Conservation (phyloP, 192 early-diverging fungal species). For the Backusella circina region DNA sequence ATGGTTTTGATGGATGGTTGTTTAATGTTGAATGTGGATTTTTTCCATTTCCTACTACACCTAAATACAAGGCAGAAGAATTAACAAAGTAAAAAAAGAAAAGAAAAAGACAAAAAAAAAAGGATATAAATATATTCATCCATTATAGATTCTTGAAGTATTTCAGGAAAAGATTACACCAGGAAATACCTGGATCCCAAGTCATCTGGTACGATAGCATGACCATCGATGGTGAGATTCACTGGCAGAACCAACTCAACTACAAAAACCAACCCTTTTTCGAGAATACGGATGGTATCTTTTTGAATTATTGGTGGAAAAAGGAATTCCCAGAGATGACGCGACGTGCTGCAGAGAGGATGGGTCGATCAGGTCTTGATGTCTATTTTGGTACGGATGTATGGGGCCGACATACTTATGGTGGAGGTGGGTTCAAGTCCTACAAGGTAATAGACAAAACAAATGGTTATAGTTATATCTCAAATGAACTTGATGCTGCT, state of each 20-base stretch:
- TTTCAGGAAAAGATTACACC: slow-evolving; percentile 43
- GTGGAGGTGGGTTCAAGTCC: slow-evolving; percentile 45
- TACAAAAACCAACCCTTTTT: slow-evolving; percentile 52
- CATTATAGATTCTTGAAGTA: slow-evolving; percentile 46
- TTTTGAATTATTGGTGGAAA: slow-evolving; percentile 42
- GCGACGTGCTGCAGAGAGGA: slow-evolving; percentile 29
- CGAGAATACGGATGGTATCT: slow-evolving; percentile 48
- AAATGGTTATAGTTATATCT: neutral
- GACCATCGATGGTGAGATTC: slow-evolving; percentile 42
- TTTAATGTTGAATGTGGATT: slow-evolving; percentile 62
- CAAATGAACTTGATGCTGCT: neutral
- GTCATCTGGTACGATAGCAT: slow-evolving; percentile 66
- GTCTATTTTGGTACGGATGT: slow-evolving; percentile 65
- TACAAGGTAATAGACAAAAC: slow-evolving; percentile 21
- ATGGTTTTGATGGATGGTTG: slow-evolving; percentile 67
- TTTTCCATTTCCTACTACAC: slow-evolving; percentile 19
- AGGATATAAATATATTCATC: no score
- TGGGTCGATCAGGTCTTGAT: slow-evolving; percentile 31
- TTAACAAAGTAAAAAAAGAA: slow-evolving; percentile 17
- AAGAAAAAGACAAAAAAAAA: no score
- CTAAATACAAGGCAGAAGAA: slow-evolving; percentile 22
- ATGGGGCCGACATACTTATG: slow-evolving; percentile 60
- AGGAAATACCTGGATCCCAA: slow-evolving; percentile 41
- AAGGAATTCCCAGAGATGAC: slow-evolving; percentile 29
- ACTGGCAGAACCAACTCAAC: slow-evolving; percentile 59